Evolutionary conservation across 768 basidiomycete species (phyloP), one percentile per base, ranked within the genome.

Genomic region (Grammothele lineata): DNA sequence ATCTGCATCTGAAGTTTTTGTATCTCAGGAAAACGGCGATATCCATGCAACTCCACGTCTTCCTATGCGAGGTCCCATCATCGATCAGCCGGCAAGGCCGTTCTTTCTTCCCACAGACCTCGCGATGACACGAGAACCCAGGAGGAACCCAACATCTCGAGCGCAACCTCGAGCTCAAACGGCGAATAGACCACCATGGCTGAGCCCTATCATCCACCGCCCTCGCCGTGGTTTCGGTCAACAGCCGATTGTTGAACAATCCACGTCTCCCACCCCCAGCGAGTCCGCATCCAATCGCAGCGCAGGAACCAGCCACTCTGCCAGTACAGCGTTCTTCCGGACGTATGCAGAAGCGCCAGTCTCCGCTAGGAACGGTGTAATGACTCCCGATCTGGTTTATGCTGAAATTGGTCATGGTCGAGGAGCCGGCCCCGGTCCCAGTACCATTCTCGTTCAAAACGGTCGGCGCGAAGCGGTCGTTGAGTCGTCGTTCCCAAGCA

Each of bases 321-420:
- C 73, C 50, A 80, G 77, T 2, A 75, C 76, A 12, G 72, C 71
- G 60, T 77, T 85, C 62, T 86, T 84, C 62, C 75, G 79, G 24
- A 72, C 75, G 22, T 82, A 81, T 57, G 73, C 78, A 33, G 75
- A 60, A 2, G 48, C 76, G 21, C 56, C 68, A 9, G 60, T 58
- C 14, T 57, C 67, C n/a, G 45, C 51, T 23, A 51, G 60, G 40
- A 55, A 73, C 50, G 82, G 83, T 35, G 74, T 77, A 15, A 64
- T 81, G 60, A 88, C 85, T 14, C 86, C 85, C 19, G 87, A 88
- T 56, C 72, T 86, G 41, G 74, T 83, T 54, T 87, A 75, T 51
- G 84, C 86, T 5, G 87, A 90, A 60, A 83, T 87, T 49, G 85
- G 84, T 3, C 85, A 87, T 58, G 85, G 84, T 3, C 74, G 83